Evolutionary conservation across 306 rosid genomes (phyloP).

Genomic region (Medicago truncatula): DNA sequence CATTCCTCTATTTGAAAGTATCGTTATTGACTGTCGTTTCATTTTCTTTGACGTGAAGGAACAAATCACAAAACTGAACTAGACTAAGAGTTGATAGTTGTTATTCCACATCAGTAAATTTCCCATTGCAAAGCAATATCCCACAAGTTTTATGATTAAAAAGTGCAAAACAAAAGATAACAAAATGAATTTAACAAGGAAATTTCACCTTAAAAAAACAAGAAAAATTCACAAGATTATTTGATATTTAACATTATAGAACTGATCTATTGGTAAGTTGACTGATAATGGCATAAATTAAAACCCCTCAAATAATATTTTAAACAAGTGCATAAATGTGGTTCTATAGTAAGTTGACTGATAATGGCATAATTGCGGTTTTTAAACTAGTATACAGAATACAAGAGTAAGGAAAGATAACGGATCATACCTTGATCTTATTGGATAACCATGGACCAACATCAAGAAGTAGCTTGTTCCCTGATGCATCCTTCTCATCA

Average conservation of each 20-base stretch:
- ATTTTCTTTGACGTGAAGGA: slow-evolving; percentile 12
- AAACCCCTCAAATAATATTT: too few relatives aligned
- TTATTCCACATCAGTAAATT: slow-evolving; percentile 12
- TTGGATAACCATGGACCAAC: slow-evolving; percentile 85
- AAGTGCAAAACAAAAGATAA: not conserved
- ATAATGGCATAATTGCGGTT: slow-evolving; percentile 28
- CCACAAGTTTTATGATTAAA: slow-evolving; percentile 27
- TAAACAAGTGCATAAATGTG: too few relatives aligned
- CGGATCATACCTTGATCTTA: slow-evolving; percentile 70
- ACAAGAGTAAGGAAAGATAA: slow-evolving; percentile 31
- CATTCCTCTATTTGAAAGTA: not conserved
- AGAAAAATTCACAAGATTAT: slow-evolving; percentile 4
- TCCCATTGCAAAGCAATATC: slow-evolving; percentile 18
- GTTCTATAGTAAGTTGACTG: slow-evolving; percentile 9
- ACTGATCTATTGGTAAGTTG: slow-evolving; percentile 8
- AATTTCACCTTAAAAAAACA: not conserved
- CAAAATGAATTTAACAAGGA: slow-evolving; percentile 5
- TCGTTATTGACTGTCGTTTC: not conserved
- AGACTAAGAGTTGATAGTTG: slow-evolving; percentile 17
- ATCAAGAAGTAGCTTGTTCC: slow-evolving; percentile 85
- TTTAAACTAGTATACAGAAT: slow-evolving; percentile 7
- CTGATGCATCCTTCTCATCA: slow-evolving; percentile 81
- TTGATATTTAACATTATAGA: slow-evolving; percentile 18
- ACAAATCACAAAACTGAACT: slow-evolving; percentile 7
- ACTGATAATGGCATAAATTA: slow-evolving; percentile 22